A percentile compares a stretch with the other conserved stretches of the same genome.
phyloP scores from a whole-genome alignment of 345 rosid species.

The Zanthoxylum bungeanum region DNA sequence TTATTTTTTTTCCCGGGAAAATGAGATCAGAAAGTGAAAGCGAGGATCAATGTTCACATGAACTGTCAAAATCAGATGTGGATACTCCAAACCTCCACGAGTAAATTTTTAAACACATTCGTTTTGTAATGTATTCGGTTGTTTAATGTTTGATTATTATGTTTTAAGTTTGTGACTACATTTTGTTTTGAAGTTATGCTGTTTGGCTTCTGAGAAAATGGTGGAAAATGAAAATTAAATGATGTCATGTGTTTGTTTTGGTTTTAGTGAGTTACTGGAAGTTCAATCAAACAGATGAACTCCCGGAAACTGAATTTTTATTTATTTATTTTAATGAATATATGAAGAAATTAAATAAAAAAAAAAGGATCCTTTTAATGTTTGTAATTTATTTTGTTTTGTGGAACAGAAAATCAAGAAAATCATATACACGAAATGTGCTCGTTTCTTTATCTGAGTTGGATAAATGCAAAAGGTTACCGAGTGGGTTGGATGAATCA shows the following conservation, averaged over 20 bases:
- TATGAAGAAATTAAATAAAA: constrained; percentile 9
- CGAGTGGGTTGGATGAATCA: constrained; percentile 29
- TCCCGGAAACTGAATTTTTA: background rate
- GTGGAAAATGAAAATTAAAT: background rate
- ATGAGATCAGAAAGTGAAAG: constrained; percentile 19
- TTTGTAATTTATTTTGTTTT: background rate
- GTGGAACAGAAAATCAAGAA: constrained; percentile 24
- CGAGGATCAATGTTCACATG: constrained; percentile 9
- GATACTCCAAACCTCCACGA: constrained; percentile 8
- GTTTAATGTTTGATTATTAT: too few relatives aligned
- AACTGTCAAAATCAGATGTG: constrained; percentile 16
- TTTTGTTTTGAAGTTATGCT: background rate
- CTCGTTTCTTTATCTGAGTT: constrained; percentile 34
- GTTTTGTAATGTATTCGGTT: background rate
- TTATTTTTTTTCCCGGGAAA: background rate
- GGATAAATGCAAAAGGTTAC: constrained; percentile 40
- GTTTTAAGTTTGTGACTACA: background rate
- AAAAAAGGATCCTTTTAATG: background rate
- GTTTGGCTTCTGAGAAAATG: constrained; percentile 11
- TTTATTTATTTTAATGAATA: background rate
- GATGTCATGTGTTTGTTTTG: background rate
- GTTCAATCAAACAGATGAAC: background rate
- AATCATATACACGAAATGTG: constrained; percentile 37
- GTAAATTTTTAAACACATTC: constrained; percentile 12
- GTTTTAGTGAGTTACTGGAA: background rate